phyloP scores from a whole-genome alignment of 768 basidiomycete genomes.

The Leucocoprinus sp. region DNA sequence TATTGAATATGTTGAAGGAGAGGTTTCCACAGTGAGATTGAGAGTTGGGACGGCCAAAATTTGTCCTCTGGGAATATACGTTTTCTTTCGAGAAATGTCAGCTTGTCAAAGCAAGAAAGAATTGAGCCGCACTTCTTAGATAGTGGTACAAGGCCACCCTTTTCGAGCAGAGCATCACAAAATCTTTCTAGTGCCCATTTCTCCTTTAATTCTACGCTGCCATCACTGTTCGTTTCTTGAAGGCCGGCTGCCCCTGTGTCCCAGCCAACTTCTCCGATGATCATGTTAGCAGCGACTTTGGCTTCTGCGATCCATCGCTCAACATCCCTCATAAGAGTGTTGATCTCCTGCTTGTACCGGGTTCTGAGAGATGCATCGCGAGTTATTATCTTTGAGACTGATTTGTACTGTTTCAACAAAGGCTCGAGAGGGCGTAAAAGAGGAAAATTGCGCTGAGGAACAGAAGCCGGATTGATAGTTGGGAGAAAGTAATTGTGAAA shows the following conservation, averaged over 20 bases:
- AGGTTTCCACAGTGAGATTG: slow-evolving; percentile 59
- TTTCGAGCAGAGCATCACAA: slow-evolving; percentile 57
- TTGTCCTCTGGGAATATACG: slow-evolving; percentile 32
- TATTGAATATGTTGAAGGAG: slow-evolving; percentile 49
- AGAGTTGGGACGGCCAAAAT: slow-evolving; percentile 41
- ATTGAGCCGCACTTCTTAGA: slow-evolving; percentile 62
- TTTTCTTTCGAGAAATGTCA: slow-evolving; percentile 48
- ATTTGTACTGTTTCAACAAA: slow-evolving; percentile 68
- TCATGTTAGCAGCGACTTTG: slow-evolving; percentile 48
- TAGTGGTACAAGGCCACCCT: slow-evolving; percentile 71
- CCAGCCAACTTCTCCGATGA: slow-evolving; percentile 44
- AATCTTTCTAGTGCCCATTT: slow-evolving; percentile 61
- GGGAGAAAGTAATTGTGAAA: slow-evolving; percentile 80
- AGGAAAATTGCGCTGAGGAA: slow-evolving; percentile 21
- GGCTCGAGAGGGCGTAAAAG: slow-evolving; percentile 54
- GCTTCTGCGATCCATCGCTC: slow-evolving; percentile 79
- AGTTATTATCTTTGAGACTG: slow-evolving; percentile 47
- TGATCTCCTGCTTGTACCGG: slow-evolving; percentile 42
- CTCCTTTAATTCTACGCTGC: slow-evolving; percentile 42
- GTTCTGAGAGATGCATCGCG: slow-evolving; percentile 57
- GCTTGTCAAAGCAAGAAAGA: slow-evolving; percentile 24
- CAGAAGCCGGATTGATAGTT: slow-evolving; percentile 47
- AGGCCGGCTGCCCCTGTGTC: slow-evolving; percentile 18
- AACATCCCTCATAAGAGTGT: slow-evolving; percentile 45
- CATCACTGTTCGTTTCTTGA: slow-evolving; percentile 8